These are phyloP conservation scores for Stagonosporopsis chrysanthemi DNA, from an alignment of 2,329 filamentous ascomycete genomes.

Conservation along the genomic window DNA sequence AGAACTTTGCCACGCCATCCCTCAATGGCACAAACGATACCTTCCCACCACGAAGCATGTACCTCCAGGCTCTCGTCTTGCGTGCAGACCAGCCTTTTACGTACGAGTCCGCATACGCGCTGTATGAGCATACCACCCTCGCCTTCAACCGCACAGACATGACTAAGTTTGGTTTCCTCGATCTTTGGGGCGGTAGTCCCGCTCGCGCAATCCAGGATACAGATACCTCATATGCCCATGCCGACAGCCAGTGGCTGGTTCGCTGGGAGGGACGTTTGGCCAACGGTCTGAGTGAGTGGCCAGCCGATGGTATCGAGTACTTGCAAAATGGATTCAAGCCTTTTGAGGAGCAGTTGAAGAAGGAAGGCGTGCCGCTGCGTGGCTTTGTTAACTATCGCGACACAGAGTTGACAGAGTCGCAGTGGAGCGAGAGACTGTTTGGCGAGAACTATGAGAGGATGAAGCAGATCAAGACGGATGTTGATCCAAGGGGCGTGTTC, in stretches of 20 bases:
- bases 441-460: slow-evolving; percentile 27
- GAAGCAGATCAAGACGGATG: slow-evolving; percentile 24
- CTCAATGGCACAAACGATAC: slow-evolving; percentile 21
- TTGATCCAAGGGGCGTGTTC: slow-evolving; percentile 24
- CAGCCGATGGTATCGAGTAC: slow-evolving; percentile 22
- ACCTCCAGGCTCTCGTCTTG: slow-evolving; percentile 25
- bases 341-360: slow-evolving; percentile 23
- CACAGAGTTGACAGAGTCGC: slow-evolving; percentile 20
- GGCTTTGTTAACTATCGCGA: slow-evolving; percentile 31
- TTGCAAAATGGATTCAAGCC: slow-evolving; percentile 24
- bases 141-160: slow-evolving; percentile 26
- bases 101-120: slow-evolving; percentile 17
- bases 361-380: slow-evolving; percentile 15
- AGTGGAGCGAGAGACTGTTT: slow-evolving; percentile 30
- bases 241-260: slow-evolving; percentile 24
- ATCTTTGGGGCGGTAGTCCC: slow-evolving; percentile 24
- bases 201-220: slow-evolving; percentile 15
- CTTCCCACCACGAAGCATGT: slow-evolving; percentile 24
- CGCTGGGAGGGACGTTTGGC: slow-evolving; percentile 22
- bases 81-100: slow-evolving; percentile 23
- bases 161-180: slow-evolving; percentile 24
- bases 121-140: slow-evolving; percentile 20
- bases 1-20: slow-evolving; percentile 14
- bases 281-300: slow-evolving; percentile 10
- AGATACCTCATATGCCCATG: slow-evolving; percentile 17